These are phyloP conservation scores for Teratosphaeriaceae sp. DNA, from an alignment of 2,329 filamentous ascomycete genomes.

Conservation along the genomic window DNA sequence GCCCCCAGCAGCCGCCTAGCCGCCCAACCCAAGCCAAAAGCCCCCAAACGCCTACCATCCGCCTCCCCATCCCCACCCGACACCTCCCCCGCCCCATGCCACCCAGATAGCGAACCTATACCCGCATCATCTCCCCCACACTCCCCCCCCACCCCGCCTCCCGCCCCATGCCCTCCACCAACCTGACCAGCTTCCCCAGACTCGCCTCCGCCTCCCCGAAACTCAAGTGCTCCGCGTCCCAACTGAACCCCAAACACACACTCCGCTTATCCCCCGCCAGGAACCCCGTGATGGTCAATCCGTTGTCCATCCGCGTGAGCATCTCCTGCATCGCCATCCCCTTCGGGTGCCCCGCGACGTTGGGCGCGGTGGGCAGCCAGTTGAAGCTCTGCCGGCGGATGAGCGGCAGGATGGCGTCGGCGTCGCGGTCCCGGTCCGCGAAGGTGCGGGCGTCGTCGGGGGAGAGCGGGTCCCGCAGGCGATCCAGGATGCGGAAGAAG, in stretches of 20 bases:
- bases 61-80: too few species aligned
- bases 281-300: slow-evolving; percentile 27
- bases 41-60: neutral
- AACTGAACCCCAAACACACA: slow-evolving; percentile 24
- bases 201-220: slow-evolving; percentile 22
- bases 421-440: slow-evolving; percentile 24
- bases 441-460: slow-evolving; percentile 23
- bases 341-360: slow-evolving; percentile 18
- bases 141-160: slow-evolving; percentile 21
- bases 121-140: slow-evolving; percentile 20
- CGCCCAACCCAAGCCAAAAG: too few species aligned
- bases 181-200: slow-evolving; percentile 16
- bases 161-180: slow-evolving; percentile 22
- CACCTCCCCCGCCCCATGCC: too few species aligned
- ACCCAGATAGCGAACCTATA: too few species aligned
- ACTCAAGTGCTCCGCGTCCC: slow-evolving; percentile 27
- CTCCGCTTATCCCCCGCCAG: slow-evolving; percentile 25
- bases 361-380: slow-evolving; percentile 27
- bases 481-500: slow-evolving; percentile 25
- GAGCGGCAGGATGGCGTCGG: slow-evolving; percentile 22
- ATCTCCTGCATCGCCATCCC: slow-evolving; percentile 26
- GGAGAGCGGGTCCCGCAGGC: slow-evolving; percentile 22
- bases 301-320: slow-evolving; percentile 29
- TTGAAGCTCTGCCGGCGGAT: slow-evolving; percentile 29
- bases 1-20: too few species aligned